Percentiles rank a stretch among this genome's conserved stretches.
phyloP scores from a whole-genome alignment of 352 stramenopile species.

The Globisporangium abappressorium region DNA sequence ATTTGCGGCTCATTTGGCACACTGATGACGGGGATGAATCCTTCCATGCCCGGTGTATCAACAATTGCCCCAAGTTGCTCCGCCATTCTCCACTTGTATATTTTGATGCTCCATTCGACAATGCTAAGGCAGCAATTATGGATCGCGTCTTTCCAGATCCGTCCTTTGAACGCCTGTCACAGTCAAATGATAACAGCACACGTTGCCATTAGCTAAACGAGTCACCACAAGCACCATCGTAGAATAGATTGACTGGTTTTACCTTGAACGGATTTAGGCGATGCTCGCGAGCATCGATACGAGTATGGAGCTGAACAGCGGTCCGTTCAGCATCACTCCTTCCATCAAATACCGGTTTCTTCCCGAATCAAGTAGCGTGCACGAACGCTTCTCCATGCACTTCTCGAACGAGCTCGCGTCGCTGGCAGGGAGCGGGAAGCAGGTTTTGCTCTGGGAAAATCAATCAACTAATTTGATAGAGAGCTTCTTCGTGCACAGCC shows the following conservation, averaged over 20 bases:
- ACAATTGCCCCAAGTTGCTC: slow-evolving; percentile 65
- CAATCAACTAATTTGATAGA: not conserved
- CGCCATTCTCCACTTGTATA: slow-evolving; percentile 77
- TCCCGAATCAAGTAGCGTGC: slow-evolving; percentile 52
- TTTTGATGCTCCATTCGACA: slow-evolving; percentile 71
- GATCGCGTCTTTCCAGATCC: slow-evolving; percentile 76
- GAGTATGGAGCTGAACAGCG: slow-evolving; percentile 63
- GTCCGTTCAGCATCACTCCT: slow-evolving; percentile 60
- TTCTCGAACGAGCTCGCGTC: slow-evolving; percentile 50
- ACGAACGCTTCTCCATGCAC: slow-evolving; percentile 59
- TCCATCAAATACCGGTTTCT: slow-evolving; percentile 72
- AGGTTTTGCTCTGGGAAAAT: slow-evolving; percentile 57
- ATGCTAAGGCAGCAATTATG: slow-evolving; percentile 83
- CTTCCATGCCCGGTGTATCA: slow-evolving; percentile 62
- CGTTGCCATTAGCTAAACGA: not conserved
- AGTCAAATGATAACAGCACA: not conserved
- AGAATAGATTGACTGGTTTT: not conserved
- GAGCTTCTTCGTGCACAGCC: no score
- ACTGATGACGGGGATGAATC: slow-evolving; percentile 44
- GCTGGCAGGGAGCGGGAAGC: slow-evolving; percentile 42
- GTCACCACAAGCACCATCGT: not conserved
- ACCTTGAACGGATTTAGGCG: slow-evolving; percentile 66
- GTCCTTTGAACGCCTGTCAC: slow-evolving; percentile 52
- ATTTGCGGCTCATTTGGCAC: slow-evolving; percentile 24
- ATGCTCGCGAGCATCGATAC: slow-evolving; percentile 75